Evolutionary conservation across 768 basidiomycete species (phyloP).

Genomic region (Hypsizygus marmoreus): DNA sequence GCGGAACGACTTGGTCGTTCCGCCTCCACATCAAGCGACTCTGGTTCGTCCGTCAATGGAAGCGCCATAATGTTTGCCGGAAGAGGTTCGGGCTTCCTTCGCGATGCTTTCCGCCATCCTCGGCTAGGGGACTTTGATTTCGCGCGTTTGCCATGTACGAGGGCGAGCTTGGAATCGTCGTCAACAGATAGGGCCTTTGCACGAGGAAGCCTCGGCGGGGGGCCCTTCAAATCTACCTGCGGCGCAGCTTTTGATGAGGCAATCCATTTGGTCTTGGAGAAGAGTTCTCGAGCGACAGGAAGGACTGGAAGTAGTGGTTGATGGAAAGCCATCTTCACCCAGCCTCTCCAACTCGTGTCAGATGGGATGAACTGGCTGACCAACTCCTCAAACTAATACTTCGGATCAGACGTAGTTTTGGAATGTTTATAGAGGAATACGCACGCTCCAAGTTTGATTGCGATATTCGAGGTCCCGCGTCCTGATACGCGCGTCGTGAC

Average conservation of each 20-base stretch:
- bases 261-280: conserved; percentile 77
- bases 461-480: conserved; percentile 81
- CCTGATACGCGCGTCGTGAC: conserved; percentile 74
- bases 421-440: conserved; percentile 25
- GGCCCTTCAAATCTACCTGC: conserved; percentile 29
- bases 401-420: conserved; percentile 6
- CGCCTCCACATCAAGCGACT: conserved; percentile 25
- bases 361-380: conserved; percentile 81
- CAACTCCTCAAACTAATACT: conserved; percentile 69
- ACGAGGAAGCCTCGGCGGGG: conserved; percentile 32
- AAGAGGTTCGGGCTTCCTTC: conserved; percentile 25
- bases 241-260: conserved; percentile 42
- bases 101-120: conserved; percentile 28
- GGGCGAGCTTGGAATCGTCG: conserved; percentile 14
- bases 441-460: conserved; percentile 81
- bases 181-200: conserved; percentile 18
- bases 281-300: conserved; percentile 75
- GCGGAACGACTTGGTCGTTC: conserved; percentile 17
- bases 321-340: conserved; percentile 83
- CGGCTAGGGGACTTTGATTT: conserved; percentile 20
- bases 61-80: conserved; percentile 28
- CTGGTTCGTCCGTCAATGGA: conserved; percentile 44
- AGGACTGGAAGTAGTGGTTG: conserved; percentile 78
- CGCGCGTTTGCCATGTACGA: conserved; percentile 6
- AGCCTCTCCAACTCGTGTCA: conserved; percentile 76